These are phyloP conservation scores for Beauveria caledonica DNA, from an alignment of 2,329 filamentous ascomycete species.

Conservation along the genomic window DNA sequence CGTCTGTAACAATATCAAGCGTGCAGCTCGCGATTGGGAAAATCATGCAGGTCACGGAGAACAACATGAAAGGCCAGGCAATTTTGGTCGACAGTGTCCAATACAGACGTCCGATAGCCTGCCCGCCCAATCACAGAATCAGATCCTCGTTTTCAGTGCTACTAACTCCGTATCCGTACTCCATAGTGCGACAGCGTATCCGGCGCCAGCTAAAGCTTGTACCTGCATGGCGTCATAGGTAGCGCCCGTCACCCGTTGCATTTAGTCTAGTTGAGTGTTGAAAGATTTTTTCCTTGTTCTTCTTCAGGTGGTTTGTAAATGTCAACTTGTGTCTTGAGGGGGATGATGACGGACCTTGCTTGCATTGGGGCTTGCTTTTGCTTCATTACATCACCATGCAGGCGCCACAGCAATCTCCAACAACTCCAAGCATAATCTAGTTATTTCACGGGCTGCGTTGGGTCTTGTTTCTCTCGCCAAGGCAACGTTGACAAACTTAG, in stretches of 20 bases:
- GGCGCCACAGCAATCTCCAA: not conserved
- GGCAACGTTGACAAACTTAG: not conserved
- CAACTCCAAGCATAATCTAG: not conserved
- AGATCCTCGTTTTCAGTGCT: too few species aligned
- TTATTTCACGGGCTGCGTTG: not conserved
- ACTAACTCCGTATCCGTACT: not conserved
- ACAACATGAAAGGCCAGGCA: not conserved
- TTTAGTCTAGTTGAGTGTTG: not conserved
- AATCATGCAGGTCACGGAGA: not conserved
- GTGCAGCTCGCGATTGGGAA: too few species aligned
- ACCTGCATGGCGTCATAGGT: conserved; percentile 7
- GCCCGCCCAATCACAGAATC: not conserved
- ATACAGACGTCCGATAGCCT: not conserved
- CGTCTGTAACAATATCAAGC: too few species aligned
- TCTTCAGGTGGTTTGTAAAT: not conserved
- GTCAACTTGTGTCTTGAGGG: not conserved
- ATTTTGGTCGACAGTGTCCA: not conserved
- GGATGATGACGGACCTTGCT: not conserved
- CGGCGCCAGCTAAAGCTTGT: not conserved
- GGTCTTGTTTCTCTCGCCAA: not conserved
- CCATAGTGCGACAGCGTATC: not conserved
- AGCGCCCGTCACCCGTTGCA: not conserved
- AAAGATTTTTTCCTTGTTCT: not conserved
- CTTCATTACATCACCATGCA: not conserved
- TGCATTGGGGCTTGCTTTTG: not conserved